Evolutionary conservation across 495 filamentous ascomycete species (phyloP).

Genomic region (Daldinia loculata): DNA sequence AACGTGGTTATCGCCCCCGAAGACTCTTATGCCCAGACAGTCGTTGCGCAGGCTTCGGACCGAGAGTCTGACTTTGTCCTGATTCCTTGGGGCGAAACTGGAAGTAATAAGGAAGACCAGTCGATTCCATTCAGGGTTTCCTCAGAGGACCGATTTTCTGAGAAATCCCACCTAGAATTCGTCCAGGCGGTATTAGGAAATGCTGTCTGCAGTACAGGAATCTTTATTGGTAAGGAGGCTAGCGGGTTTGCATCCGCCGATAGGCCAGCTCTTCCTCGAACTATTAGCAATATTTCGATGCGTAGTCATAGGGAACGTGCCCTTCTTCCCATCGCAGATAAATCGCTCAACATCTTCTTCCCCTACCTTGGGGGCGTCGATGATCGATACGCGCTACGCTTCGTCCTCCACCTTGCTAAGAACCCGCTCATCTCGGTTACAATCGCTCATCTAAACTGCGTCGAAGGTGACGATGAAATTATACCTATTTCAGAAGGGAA

Average conservation of each 20-base stretch:
- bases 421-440: conserved; percentile 80
- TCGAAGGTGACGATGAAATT: conserved; percentile 46
- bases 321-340: conserved; percentile 63
- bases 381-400: conserved; percentile 79
- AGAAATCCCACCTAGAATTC: conserved; percentile 68
- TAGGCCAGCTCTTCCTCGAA: conserved; percentile 53
- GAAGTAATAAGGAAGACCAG: conserved; percentile 70
- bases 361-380: conserved; percentile 88
- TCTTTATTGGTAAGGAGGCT: conserved; percentile 82
- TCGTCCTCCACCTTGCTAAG: conserved; percentile 81
- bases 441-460: conserved; percentile 63
- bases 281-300: conserved; percentile 66
- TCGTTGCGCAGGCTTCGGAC: conserved; percentile 72
- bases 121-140: conserved; percentile 51
- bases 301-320: conserved; percentile 59
- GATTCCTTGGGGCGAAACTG: conserved; percentile 91
- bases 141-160: conserved; percentile 59
- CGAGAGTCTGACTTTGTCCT: conserved; percentile 80
- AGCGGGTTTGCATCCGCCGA: conserved; percentile 58
- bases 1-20: conserved; percentile 80
- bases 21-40: conserved; percentile 77
- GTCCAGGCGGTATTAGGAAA: conserved; percentile 69
- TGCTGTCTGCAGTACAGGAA: conserved; percentile 73
- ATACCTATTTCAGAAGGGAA: conserved; percentile 44
- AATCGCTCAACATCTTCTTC: conserved; percentile 85